Evolutionary conservation across 1,284 basidiomycete genomes (phyloP).

Genomic region (Moniliella sp.): DNA sequence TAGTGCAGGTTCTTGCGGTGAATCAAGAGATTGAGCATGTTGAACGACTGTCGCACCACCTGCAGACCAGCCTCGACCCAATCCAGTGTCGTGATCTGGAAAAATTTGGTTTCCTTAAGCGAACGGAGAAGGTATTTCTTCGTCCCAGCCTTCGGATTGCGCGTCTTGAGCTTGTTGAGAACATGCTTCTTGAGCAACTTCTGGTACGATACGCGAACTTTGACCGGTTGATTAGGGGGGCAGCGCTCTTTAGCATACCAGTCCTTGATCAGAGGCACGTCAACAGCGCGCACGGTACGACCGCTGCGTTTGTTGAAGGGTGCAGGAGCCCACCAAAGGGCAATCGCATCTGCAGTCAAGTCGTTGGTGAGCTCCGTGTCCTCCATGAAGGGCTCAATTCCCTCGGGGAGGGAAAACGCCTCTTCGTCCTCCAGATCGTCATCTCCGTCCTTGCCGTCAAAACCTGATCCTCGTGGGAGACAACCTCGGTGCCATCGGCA

Average conservation of each 20-base stretch:
- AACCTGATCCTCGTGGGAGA: conserved; percentile 78
- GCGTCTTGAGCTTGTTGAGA: conserved; percentile 70
- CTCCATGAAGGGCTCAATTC: conserved; percentile 60
- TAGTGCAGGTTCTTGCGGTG: conserved; percentile 97
- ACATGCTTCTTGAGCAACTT: conserved; percentile 93
- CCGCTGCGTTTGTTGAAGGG: conserved; percentile 85
- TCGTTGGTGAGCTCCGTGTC: conserved; percentile 67
- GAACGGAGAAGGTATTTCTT: conserved; percentile 92
- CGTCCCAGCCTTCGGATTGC: conserved; percentile 81
- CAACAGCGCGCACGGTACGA: conserved; percentile 74
- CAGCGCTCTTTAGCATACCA: conserved; percentile 77
- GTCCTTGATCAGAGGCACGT: conserved; percentile 82
- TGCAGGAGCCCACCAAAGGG: conserved; percentile 93
- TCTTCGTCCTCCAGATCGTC: conserved; percentile 42
- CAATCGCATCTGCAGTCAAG: conserved; percentile 82
- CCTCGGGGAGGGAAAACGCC: conserved; percentile 66
- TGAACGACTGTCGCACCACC: conserved; percentile 93
- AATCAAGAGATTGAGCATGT: conserved; percentile 94
- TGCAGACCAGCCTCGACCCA: conserved; percentile 99
- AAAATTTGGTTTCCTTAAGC: conserved; percentile 94
- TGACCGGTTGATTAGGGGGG: conserved; percentile 81
- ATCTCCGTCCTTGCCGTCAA: conserved; percentile 54
- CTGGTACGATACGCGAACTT: conserved; percentile 96
- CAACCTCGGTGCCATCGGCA: conserved; percentile 26
- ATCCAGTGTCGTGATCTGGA: conserved; percentile 88